These are phyloP conservation scores for Spergularia bocconei DNA, from an alignment of 148 eudicot genomes.

Conservation along the genomic window DNA sequence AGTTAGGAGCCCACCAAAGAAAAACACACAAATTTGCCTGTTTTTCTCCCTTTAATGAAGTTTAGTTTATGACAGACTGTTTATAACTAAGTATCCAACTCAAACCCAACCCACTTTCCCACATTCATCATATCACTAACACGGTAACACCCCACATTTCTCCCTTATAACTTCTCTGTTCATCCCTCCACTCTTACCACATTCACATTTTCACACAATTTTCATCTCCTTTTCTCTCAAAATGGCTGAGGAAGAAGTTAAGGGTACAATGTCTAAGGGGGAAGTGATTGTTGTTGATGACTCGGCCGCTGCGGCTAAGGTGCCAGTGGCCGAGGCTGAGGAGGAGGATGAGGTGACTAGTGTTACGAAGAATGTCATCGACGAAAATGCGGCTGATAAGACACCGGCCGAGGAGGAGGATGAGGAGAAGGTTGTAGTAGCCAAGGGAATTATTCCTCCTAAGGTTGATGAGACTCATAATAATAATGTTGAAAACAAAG, in stretches of 20 bases:
- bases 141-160: background rate
- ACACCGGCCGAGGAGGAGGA: background rate
- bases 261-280: background rate
- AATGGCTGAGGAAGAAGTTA: slow-evolving; percentile 18
- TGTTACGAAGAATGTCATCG: slow-evolving; percentile 5
- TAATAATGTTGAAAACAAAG: background rate
- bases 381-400: background rate
- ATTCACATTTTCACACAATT: background rate
- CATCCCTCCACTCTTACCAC: slow-evolving; percentile 1
- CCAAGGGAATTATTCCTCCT: background rate
- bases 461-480: background rate
- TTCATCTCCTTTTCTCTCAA: background rate
- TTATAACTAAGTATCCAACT: background rate
- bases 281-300: background rate
- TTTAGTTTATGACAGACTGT: slow-evolving; percentile 14
- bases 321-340: background rate
- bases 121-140: background rate
- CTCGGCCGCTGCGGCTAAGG: background rate
- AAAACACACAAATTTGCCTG: background rate
- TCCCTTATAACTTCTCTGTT: slow-evolving; percentile 5
- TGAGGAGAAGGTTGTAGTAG: background rate
- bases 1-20: background rate
- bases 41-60: background rate
- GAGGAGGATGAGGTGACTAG: background rate
- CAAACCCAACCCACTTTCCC: background rate